Conservation (phyloP, 2,329 filamentous ascomycete genomes). For the Claviceps monticola region DNA sequence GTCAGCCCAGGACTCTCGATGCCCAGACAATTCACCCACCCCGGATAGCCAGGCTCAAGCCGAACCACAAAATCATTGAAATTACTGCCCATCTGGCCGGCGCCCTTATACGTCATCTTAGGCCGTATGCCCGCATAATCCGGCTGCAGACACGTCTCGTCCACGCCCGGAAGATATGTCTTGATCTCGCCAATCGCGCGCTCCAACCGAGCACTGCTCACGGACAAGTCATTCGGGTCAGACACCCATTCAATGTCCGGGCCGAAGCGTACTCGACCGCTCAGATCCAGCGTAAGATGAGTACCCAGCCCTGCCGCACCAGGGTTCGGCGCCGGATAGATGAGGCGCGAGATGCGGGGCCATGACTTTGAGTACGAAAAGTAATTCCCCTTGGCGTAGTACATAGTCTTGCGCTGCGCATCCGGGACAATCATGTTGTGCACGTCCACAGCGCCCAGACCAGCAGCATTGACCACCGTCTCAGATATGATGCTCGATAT, state of each 20-base stretch:
- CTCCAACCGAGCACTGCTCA: slow-evolving; percentile 47
- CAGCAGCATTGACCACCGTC: slow-evolving; percentile 73
- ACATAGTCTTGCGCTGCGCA: slow-evolving; percentile 42
- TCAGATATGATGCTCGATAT: slow-evolving; percentile 53
- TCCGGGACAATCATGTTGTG: slow-evolving; percentile 68
- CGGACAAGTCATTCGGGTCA: slow-evolving; percentile 52
- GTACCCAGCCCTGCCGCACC: slow-evolving; percentile 80
- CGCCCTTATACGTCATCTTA: slow-evolving; percentile 52
- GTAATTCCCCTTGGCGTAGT: slow-evolving; percentile 91
- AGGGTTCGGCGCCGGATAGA: slow-evolving; percentile 78
- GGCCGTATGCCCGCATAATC: slow-evolving; percentile 91
- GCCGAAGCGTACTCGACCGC: slow-evolving; percentile 74
- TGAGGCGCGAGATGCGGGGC: slow-evolving; percentile 54
- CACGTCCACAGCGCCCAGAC: slow-evolving; percentile 60
- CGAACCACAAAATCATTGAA: slow-evolving; percentile 78
- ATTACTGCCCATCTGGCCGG: slow-evolving; percentile 47
- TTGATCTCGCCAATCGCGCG: slow-evolving; percentile 62
- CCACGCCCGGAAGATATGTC: slow-evolving; percentile 63
- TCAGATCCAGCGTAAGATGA: slow-evolving; percentile 82
- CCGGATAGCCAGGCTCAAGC: slow-evolving; percentile 61
- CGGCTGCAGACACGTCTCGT: slow-evolving; percentile 49
- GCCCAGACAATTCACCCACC: slow-evolving; percentile 80
- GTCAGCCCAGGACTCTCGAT: slow-evolving; percentile 92
- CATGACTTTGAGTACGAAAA: slow-evolving; percentile 61
- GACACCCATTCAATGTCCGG: slow-evolving; percentile 93